phyloP scores from a whole-genome alignment of 192 early-diverging fungal species.

The Podila horticola region DNA sequence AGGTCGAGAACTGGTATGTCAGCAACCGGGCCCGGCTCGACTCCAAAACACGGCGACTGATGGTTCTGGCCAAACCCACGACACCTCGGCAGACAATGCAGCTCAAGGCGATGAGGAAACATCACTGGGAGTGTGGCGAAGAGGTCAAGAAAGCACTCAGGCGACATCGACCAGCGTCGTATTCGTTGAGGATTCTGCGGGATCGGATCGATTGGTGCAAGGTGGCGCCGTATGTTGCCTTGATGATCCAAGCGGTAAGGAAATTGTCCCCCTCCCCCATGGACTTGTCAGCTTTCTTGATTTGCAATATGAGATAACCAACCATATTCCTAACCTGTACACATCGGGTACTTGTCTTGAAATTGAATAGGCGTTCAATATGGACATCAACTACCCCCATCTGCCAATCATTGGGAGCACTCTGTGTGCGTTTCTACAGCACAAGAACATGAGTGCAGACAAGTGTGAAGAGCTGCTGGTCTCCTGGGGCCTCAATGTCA shows the following conservation, averaged over 20 bases:
- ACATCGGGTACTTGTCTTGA: not conserved
- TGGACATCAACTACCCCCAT: conserved; percentile 17
- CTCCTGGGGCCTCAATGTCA: conserved; percentile 26
- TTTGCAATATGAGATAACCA: not conserved
- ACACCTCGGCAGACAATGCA: conserved; percentile 25
- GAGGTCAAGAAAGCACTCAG: conserved; percentile 18
- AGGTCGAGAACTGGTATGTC: conserved; percentile 44
- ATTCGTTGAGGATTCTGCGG: conserved; percentile 25
- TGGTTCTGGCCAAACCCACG: conserved; percentile 25
- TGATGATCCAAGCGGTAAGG: conserved; percentile 48
- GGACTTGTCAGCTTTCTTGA: not conserved
- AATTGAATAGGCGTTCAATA: conserved; percentile 32
- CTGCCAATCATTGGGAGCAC: conserved; percentile 24
- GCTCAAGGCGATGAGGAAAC: conserved; percentile 41
- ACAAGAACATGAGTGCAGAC: conserved; percentile 12
- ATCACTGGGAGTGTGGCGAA: conserved; percentile 34
- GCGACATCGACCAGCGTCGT: conserved; percentile 12
- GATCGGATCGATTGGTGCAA: conserved; percentile 31
- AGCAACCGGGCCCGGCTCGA: conserved; percentile 36
- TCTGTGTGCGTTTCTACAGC: conserved; percentile 18
- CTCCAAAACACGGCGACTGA: conserved; percentile 10
- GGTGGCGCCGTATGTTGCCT: conserved; percentile 22
- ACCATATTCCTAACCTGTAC: not conserved
- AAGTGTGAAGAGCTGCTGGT: conserved; percentile 26
- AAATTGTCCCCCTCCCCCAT: not conserved